Percentiles rank a stretch among this genome's conserved stretches.
Evolutionary conservation across 176 grass and related monocot species (phyloP).

Genomic region (Hyparrhenia diplandra): DNA sequence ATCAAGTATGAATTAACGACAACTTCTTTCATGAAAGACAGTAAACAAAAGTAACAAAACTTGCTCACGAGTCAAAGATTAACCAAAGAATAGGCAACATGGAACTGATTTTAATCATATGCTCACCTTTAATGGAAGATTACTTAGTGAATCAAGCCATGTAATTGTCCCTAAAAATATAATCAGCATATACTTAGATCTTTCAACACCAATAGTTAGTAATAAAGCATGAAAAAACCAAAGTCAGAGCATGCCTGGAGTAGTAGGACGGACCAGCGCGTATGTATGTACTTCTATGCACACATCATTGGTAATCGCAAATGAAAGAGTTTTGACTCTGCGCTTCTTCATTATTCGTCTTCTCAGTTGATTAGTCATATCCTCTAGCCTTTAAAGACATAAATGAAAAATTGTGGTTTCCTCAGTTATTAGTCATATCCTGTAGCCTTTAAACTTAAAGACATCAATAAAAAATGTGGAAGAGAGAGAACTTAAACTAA

Average conservation of each 20-base stretch:
- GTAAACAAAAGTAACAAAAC: background rate
- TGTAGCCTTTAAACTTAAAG: slow-evolving; percentile 68
- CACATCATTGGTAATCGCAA: slow-evolving; percentile 74
- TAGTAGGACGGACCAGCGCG: slow-evolving; percentile 68
- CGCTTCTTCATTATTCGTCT: slow-evolving; percentile 88
- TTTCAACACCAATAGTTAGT: background rate
- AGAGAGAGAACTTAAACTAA: background rate
- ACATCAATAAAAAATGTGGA: background rate
- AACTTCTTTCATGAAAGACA: slow-evolving; percentile 1
- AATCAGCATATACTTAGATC: slow-evolving; percentile 5
- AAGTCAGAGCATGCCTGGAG: slow-evolving; percentile 51
- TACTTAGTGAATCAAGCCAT: slow-evolving; percentile 93
- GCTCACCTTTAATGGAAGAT: slow-evolving; percentile 86
- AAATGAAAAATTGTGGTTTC: slow-evolving; percentile 39
- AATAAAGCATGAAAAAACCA: slow-evolving; percentile 19
- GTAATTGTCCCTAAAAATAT: slow-evolving; percentile 56
- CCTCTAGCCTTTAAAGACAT: slow-evolving; percentile 66
- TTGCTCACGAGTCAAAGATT: background rate
- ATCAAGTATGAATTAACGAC: background rate
- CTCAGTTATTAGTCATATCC: slow-evolving; percentile 81
- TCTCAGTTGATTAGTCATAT: slow-evolving; percentile 88
- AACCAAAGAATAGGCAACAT: background rate
- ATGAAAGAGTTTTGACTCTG: slow-evolving; percentile 83
- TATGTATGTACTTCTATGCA: slow-evolving; percentile 93
- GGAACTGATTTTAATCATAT: slow-evolving; percentile 3